Conservation (phyloP, 257 asterid genomes). For the Fraxinus americana region DNA sequence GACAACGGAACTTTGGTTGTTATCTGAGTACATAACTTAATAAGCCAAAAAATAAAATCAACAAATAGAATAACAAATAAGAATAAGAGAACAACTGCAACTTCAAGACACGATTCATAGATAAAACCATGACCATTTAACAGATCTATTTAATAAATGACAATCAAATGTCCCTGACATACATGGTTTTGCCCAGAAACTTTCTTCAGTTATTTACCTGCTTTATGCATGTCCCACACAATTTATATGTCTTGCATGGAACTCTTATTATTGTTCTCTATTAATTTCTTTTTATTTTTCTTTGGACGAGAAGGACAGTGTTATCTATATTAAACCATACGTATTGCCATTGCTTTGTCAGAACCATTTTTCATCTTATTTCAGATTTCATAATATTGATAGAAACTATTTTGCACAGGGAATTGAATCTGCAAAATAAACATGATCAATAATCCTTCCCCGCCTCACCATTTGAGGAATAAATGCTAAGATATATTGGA, state of each 20-base stretch:
- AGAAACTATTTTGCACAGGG: not conserved
- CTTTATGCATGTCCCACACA: not conserved
- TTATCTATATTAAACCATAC: not conserved
- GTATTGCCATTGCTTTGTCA: not conserved
- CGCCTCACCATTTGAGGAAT: slow-evolving; percentile 77
- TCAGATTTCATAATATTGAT: not conserved
- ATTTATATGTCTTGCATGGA: not conserved
- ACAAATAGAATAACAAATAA: not conserved
- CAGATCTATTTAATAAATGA: not conserved
- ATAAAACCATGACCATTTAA: not conserved
- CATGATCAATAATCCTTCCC: slow-evolving; percentile 2
- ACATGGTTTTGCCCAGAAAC: not conserved
- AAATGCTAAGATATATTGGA: slow-evolving; percentile 93
- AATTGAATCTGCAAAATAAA: not conserved
- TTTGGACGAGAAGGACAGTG: not conserved
- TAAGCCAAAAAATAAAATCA: slow-evolving; percentile 2
- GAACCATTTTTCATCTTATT: slow-evolving; percentile 1
- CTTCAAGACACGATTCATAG: not conserved
- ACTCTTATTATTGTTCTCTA: not conserved
- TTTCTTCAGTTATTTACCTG: not conserved
- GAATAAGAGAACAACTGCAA: not conserved
- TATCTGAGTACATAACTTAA: slow-evolving; percentile 2
- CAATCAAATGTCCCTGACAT: not conserved
- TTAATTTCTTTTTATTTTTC: not conserved
- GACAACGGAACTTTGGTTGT: not conserved